These are phyloP conservation scores for Coemansia sp. DNA, from an alignment of 192 early-diverging fungal genomes.

Conservation along the genomic window DNA sequence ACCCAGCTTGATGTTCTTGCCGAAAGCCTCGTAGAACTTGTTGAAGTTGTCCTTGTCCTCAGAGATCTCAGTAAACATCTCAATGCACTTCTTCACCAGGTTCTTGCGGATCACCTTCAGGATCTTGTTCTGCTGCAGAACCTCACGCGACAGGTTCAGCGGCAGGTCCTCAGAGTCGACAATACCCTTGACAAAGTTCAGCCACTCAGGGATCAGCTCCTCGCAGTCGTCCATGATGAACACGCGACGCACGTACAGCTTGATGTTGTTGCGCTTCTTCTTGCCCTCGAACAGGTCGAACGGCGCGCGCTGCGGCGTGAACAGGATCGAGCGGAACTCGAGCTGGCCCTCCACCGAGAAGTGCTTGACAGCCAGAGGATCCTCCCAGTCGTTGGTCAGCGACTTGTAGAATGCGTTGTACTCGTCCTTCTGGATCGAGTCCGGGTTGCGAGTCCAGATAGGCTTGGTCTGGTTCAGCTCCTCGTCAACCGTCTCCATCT, in stretches of 20 bases:
- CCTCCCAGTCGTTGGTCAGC: constrained; percentile 99
- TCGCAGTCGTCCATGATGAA: constrained; percentile 99
- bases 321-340: constrained; percentile 99
- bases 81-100: constrained; percentile 98
- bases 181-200: constrained; percentile 99
- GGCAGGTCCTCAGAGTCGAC: constrained; percentile 99
- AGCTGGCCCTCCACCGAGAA: constrained; percentile 99
- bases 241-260: constrained; percentile 99
- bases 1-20: constrained; percentile 99
- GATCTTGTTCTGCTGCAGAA: constrained; percentile 99
- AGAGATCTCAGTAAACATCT: constrained; percentile 95
- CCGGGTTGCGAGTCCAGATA: constrained; percentile 99
- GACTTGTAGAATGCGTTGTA: constrained; percentile 99
- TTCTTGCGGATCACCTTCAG: constrained; percentile 99
- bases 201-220: constrained; percentile 98
- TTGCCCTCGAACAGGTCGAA: constrained; percentile 98
- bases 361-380: constrained; percentile 96
- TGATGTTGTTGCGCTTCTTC: constrained; percentile 99
- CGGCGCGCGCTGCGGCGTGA: constrained; percentile 93
- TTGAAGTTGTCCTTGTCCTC: constrained; percentile 99
- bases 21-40: constrained; percentile 99
- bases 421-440: constrained; percentile 94
- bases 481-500: constrained; percentile 62
- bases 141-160: constrained; percentile 99
- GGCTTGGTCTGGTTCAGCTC: constrained; percentile 99